A percentile compares a stretch with the other conserved stretches of the same genome.
Conservation (phyloP, 371 early-diverging fungal genomes). For the Lichtheimia ramosa region DNA sequence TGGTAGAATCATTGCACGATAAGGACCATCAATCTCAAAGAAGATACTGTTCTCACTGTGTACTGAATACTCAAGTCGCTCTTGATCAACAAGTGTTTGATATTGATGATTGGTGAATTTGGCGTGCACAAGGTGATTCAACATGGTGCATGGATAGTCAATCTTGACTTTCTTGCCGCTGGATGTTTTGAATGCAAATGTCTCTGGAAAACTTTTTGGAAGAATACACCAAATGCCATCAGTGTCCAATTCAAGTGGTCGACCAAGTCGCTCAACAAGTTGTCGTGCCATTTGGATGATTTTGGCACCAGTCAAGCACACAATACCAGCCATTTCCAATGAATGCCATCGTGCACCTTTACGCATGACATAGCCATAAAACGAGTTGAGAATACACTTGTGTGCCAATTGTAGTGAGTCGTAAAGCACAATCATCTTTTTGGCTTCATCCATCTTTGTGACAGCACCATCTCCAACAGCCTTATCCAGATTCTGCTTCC, state of each 20-base stretch:
- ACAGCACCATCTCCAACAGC: slow-evolving; percentile 67
- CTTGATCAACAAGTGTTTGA: slow-evolving; percentile 70
- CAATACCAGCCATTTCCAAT: slow-evolving; percentile 99
- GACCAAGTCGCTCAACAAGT: slow-evolving; percentile 93
- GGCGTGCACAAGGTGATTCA: slow-evolving; percentile 97
- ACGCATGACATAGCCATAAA: slow-evolving; percentile 99
- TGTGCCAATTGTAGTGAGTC: slow-evolving; percentile 99
- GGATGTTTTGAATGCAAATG: slow-evolving; percentile 79
- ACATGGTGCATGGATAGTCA: slow-evolving; percentile 96
- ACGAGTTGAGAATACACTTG: slow-evolving; percentile 99
- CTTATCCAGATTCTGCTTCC: slow-evolving; percentile 83
- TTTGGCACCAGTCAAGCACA: slow-evolving; percentile 95
- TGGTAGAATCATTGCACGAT: slow-evolving; percentile 99
- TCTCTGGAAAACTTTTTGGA: slow-evolving; percentile 93
- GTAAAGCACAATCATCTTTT: slow-evolving; percentile 93
- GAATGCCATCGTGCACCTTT: slow-evolving; percentile 99
- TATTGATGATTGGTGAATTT: slow-evolving; percentile 99
- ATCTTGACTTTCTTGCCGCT: slow-evolving; percentile 81
- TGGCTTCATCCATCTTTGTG: slow-evolving; percentile 82
- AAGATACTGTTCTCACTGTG: slow-evolving; percentile 96
- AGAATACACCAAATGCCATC: slow-evolving; percentile 99
- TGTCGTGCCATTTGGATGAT: slow-evolving; percentile 98
- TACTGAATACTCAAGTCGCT: slow-evolving; percentile 66
- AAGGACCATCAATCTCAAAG: slow-evolving; percentile 99
- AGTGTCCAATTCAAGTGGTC: slow-evolving; percentile 98